phyloP scores from a whole-genome alignment of 306 rosid species.

The Begonia masoniana region DNA sequence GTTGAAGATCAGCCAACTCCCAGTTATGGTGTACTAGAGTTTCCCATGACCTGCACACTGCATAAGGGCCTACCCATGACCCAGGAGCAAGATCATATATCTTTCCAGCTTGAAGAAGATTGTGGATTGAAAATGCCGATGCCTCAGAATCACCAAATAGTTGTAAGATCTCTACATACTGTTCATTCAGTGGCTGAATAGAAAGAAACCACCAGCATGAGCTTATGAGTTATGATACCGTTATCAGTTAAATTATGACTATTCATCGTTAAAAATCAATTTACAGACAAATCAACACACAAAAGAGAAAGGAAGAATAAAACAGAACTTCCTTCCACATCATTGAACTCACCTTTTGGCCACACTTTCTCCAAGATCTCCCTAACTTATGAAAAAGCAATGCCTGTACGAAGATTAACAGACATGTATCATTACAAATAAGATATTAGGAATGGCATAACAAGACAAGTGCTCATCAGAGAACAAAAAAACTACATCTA shows the following conservation, averaged over 20 bases:
- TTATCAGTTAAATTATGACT: not conserved
- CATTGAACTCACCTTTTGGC: conserved; percentile 47
- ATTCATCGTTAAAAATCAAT: not conserved
- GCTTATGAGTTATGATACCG: not conserved
- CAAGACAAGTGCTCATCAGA: not conserved
- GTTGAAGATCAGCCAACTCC: conserved; percentile 30
- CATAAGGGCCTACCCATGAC: conserved; percentile 99
- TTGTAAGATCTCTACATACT: conserved; percentile 51
- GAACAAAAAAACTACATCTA: conserved; percentile 2
- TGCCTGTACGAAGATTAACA: conserved; percentile 37
- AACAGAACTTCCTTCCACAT: not conserved
- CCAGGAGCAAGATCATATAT: conserved; percentile 84
- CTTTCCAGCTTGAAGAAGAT: conserved; percentile 79
- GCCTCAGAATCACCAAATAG: conserved; percentile 78
- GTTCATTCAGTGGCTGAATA: conserved; percentile 55
- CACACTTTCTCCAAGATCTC: conserved; percentile 70
- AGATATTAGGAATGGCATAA: no score
- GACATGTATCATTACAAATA: no score
- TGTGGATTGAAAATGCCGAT: conserved; percentile 69
- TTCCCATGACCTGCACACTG: conserved; percentile 97
- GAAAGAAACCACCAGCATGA: not conserved
- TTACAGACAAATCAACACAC: not conserved
- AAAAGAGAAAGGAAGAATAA: no score
- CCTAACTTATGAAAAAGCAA: conserved; percentile 75
- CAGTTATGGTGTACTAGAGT: conserved; percentile 48